phyloP scores from a whole-genome alignment of 2,329 filamentous ascomycete genomes.

The Colletotrichum liriopes region DNA sequence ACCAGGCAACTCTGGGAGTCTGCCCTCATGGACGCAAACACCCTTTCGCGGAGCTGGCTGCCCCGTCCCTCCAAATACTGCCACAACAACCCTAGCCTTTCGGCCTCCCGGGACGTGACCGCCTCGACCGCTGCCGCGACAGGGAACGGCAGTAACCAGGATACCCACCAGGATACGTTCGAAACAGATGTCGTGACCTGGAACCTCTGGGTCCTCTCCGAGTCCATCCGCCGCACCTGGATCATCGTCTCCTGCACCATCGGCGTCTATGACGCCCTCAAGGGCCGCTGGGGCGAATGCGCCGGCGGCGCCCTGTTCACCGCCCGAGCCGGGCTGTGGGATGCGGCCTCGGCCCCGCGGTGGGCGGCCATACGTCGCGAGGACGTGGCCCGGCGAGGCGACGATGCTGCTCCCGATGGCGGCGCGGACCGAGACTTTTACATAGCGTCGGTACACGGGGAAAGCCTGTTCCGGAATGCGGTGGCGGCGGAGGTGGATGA shows the following conservation, averaged over 20 bases:
- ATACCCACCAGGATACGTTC: background rate
- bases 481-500: conserved; percentile 39
- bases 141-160: background rate
- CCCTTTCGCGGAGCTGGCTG: background rate
- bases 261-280: conserved; percentile 43
- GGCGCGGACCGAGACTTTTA: conserved; percentile 10
- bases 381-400: background rate
- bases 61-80: conserved; percentile 18
- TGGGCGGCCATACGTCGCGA: conserved; percentile 45
- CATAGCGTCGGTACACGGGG: background rate
- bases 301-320: conserved; percentile 47
- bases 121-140: background rate
- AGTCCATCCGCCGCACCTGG: conserved; percentile 51
- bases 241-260: conserved; percentile 45
- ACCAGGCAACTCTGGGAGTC: conserved; percentile 41
- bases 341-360: conserved; percentile 45
- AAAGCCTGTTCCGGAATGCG: conserved; percentile 8
- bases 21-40: conserved; percentile 34
- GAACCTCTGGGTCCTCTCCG: conserved; percentile 52
- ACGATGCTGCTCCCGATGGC: background rate
- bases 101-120: background rate
- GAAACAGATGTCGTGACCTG: conserved; percentile 44
- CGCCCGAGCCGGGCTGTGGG: conserved; percentile 49
- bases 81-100: background rate
- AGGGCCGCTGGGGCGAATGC: conserved; percentile 42